These are phyloP conservation scores for Skeletonema costatum DNA, from an alignment of 108 stramenopile species.

Conservation along the genomic window DNA sequence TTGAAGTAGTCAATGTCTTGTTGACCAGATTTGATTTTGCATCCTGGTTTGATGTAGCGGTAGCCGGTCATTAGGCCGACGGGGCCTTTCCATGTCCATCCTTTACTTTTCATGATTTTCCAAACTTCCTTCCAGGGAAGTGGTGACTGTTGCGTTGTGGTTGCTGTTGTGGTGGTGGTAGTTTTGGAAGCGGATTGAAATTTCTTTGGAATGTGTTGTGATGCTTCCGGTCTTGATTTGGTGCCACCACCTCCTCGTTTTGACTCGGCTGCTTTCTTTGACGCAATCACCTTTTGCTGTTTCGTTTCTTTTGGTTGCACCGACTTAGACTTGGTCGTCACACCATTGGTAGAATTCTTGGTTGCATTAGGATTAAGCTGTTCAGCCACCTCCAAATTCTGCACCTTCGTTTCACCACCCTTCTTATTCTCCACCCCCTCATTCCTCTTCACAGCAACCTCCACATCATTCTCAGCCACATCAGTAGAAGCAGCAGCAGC, in stretches of 20 bases:
- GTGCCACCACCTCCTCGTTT: background rate
- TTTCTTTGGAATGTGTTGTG: background rate
- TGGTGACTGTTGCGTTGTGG: background rate
- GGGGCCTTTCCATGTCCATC: conserved; percentile 32
- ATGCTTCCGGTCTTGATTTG: background rate
- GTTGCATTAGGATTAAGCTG: background rate
- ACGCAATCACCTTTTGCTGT: background rate
- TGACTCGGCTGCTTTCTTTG: background rate
- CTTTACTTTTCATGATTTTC: conserved; percentile 15
- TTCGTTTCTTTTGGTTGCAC: background rate
- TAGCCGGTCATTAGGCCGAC: conserved; percentile 42
- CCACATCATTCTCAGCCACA: background rate
- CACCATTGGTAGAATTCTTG: background rate
- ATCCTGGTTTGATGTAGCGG: conserved; percentile 33
- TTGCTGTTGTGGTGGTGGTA: background rate
- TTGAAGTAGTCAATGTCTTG: conserved; percentile 37
- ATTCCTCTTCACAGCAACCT: background rate
- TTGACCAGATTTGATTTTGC: conserved; percentile 15
- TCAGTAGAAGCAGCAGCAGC: background rate
- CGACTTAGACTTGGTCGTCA: background rate
- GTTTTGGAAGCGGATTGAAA: background rate
- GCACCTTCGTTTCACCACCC: background rate
- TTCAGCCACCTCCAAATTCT: background rate
- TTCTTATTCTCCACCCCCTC: background rate
- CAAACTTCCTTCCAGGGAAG: conserved; percentile 22